These are phyloP conservation scores for Hansenula sp. DNA, from an alignment of 1,139 yeast species.

Conservation along the genomic window DNA sequence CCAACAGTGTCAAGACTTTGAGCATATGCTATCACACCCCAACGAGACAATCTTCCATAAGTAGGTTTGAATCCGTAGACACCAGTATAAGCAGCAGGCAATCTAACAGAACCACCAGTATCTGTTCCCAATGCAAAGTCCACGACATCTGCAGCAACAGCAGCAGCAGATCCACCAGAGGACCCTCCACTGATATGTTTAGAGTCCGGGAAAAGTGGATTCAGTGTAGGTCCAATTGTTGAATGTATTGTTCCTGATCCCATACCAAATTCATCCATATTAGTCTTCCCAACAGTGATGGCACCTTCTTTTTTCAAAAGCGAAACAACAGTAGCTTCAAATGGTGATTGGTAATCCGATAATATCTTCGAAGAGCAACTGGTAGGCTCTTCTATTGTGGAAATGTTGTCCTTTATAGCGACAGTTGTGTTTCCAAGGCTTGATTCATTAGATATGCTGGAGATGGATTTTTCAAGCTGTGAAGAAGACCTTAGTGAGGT, in stretches of 20 bases:
- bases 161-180: slow-evolving; percentile 94
- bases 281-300: slow-evolving; percentile 75
- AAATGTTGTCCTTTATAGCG: slow-evolving; percentile 77
- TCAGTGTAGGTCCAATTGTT: slow-evolving; percentile 58
- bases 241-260: slow-evolving; percentile 68
- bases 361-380: slow-evolving; percentile 74
- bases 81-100: slow-evolving; percentile 88
- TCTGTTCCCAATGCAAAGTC: slow-evolving; percentile 87
- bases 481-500: slow-evolving; percentile 25
- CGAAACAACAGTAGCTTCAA: slow-evolving; percentile 67
- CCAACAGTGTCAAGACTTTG: slow-evolving; percentile 96
- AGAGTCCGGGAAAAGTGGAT: slow-evolving; percentile 48
- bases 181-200: slow-evolving; percentile 76
- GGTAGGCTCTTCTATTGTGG: slow-evolving; percentile 58
- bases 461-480: not conserved
- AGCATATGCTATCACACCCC: slow-evolving; percentile 92
- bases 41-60: slow-evolving; percentile 84
- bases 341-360: slow-evolving; percentile 63
- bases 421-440: slow-evolving; percentile 21
- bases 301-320: slow-evolving; percentile 48
- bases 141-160: slow-evolving; percentile 67
- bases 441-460: not conserved
- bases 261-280: slow-evolving; percentile 98
- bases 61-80: slow-evolving; percentile 87
- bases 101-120: slow-evolving; percentile 93